Evolutionary conservation across 768 basidiomycete species (phyloP), one percentile per base, ranked within the genome.

Genomic region (Phlegmacium glaucopus): DNA sequence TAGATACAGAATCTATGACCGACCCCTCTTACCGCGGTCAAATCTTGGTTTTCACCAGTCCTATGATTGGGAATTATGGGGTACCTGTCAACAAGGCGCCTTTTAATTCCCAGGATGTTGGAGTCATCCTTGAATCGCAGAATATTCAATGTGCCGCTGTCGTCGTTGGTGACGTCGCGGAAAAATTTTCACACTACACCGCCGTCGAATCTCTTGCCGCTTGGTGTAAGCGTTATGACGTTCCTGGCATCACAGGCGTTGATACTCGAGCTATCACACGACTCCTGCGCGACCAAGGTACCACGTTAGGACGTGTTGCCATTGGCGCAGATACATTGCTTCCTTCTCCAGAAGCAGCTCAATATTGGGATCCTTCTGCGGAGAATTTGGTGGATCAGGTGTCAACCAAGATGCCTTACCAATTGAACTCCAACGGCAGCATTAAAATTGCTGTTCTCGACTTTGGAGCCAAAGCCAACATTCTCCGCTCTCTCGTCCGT

Each of bases 1-100:
- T 49, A 95, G 94, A 99, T 66, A 98, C 95, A 39, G 96, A 99
- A 70, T 96, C 93, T 7, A 97, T 99, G 96, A 99, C 96, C 30
- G 96, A 99, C 66, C 96, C 96, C 6, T 98, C 96, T 7, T 98
- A 99, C 69, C 89, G 92, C 28, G 88, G 92, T 42, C 96, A 99
- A 69, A 95, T 99, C 61, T 81, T 99, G 53, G 96, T 99, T 48
- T 99, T 99, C 73, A 99, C 96, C 37, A 88, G 94, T 0, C 96
- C 96, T 9, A 82, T 99, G 68, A 96, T 99, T 55, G 96, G 96
- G 34, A 99, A 99, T 68, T 99, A 99, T 61, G 96, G 96, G 45
- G 93, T 99, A 8, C 96, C 96, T 6, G 58, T 62, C 28, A 98
- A 99, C 67, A 74, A 72, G 12, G 75, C 87, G 1, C 83, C 89